These are phyloP conservation scores for Arctium minus DNA, from an alignment of 129 eudicot genomes.

Conservation along the genomic window DNA sequence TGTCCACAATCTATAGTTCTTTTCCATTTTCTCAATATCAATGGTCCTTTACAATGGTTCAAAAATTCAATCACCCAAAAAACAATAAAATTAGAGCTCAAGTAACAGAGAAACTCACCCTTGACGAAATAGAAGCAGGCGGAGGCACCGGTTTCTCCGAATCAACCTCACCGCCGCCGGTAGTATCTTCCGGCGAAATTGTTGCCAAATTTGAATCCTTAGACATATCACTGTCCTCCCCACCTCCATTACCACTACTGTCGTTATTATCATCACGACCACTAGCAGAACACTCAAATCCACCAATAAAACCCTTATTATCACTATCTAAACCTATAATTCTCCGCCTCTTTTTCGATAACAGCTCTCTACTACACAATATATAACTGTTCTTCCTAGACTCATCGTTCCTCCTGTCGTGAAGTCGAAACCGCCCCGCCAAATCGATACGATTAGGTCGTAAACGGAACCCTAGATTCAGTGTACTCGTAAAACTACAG, in stretches of 20 bases:
- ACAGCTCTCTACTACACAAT: slow-evolving; percentile 34
- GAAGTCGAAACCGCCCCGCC: slow-evolving; percentile 11
- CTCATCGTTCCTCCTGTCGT: background rate
- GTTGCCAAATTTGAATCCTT: slow-evolving; percentile 71
- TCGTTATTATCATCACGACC: slow-evolving; percentile 23
- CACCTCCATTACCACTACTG: slow-evolving; percentile 28
- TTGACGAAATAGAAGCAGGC: slow-evolving; percentile 43
- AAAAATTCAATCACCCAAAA: background rate
- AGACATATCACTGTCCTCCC: slow-evolving; percentile 37
- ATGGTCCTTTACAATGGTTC: background rate
- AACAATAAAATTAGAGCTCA: background rate
- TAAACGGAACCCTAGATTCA: slow-evolving; percentile 27
- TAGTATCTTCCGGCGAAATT: slow-evolving; percentile 29
- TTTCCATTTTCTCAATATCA: background rate
- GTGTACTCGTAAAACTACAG: slow-evolving; percentile 37
- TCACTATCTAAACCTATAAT: slow-evolving; percentile 25
- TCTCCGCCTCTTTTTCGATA: slow-evolving; percentile 18
- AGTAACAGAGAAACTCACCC: slow-evolving; percentile 45
- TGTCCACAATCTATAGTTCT: background rate
- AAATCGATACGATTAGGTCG: slow-evolving; percentile 21
- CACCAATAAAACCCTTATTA: slow-evolving; percentile 21
- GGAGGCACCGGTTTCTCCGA: slow-evolving; percentile 25
- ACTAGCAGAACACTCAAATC: slow-evolving; percentile 40
- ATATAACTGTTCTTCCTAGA: slow-evolving; percentile 20
- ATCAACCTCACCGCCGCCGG: slow-evolving; percentile 31